Base-by-base conservation (phyloP, 306 rosid species). In the Cucumis cinereus region DNA sequence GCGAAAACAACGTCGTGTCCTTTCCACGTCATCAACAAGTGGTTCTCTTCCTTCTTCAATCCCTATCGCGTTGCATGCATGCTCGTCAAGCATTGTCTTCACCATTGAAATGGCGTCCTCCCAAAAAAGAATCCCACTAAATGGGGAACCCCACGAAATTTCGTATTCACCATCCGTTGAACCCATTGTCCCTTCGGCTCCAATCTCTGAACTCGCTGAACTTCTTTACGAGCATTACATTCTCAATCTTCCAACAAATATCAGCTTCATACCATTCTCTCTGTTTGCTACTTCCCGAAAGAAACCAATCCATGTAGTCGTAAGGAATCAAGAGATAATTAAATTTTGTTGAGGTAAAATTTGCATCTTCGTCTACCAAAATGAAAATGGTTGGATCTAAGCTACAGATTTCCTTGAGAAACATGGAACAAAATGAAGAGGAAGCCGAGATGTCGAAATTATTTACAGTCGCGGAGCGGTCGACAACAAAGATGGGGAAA, bases 51-150 rank as follows among this genome's bases (percentile, higher is more conserved):
- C 71, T 84, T 91, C 96, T 94, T 94, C 64, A 90, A 61, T 2
- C 98, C 98, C 98, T 97, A 94, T 1, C 98, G 97, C 1, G 95
- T 96, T n/a, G n/a, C n/a, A n/a, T 1, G 98, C 95, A 77, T 94
- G 96, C 74, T 92, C 97, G 69, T 91, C 98, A 0, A 94, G 95
- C 97, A 92, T 92, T 0, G 77, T 59, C 82, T 89, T 91, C 63
- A 92, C 95, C 82, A 91, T 97, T 28, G 72, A 71, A n/a, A 88
- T 84, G 2, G 86, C 85, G 0, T 92, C 98, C 1, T 92, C 98
- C 1, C 90, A 89, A 36, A 92, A 84, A 2, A n/a, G n/a, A n/a
- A n/a, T n/a, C n/a, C n/a, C n/a, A n/a, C n/a, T n/a, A n/a, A n/a
- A n/a, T n/a, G n/a, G n/a, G 77, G 24, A 0, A 89, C 35, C 26